phyloP scores from a whole-genome alignment of 208 protist species.

The Phytomonas sp. region DNA sequence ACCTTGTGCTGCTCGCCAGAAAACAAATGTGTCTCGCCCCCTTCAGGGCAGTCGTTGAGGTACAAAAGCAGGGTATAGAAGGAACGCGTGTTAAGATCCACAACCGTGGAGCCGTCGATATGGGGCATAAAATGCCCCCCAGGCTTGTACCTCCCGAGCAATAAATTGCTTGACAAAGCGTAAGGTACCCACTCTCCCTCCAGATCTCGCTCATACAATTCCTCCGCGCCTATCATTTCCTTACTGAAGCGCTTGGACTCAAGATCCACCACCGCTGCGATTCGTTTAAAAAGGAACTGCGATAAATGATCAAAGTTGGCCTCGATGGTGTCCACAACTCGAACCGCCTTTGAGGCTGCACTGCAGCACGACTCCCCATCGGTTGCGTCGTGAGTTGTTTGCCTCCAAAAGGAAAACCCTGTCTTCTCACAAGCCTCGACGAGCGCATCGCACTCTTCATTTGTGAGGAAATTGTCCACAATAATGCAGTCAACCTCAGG shows the following conservation, averaged over 20 bases:
- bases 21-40: conserved; percentile 81
- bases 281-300: conserved; percentile 50
- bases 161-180: conserved; percentile 63
- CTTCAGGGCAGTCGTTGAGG: conserved; percentile 70
- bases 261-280: conserved; percentile 43
- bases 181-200: conserved; percentile 71
- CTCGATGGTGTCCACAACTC: conserved; percentile 84
- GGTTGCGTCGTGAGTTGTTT: conserved; percentile 17
- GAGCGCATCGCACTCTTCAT: conserved; percentile 62
- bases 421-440: conserved; percentile 61
- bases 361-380: conserved; percentile 32
- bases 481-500: conserved; percentile 57
- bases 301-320: conserved; percentile 58
- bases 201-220: conserved; percentile 70
- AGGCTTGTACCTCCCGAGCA: conserved; percentile 68
- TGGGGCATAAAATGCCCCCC: conserved; percentile 91
- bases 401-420: conserved; percentile 75
- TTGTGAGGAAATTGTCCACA: conserved; percentile 65
- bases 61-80: conserved; percentile 89
- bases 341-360: conserved; percentile 40
- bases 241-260: conserved; percentile 44
- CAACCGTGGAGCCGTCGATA: conserved; percentile 80
- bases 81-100: conserved; percentile 82
- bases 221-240: conserved; percentile 46
- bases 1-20: conserved; percentile 62